Conservation (phyloP, 306 rosid species). For the Sindora glabra region DNA sequence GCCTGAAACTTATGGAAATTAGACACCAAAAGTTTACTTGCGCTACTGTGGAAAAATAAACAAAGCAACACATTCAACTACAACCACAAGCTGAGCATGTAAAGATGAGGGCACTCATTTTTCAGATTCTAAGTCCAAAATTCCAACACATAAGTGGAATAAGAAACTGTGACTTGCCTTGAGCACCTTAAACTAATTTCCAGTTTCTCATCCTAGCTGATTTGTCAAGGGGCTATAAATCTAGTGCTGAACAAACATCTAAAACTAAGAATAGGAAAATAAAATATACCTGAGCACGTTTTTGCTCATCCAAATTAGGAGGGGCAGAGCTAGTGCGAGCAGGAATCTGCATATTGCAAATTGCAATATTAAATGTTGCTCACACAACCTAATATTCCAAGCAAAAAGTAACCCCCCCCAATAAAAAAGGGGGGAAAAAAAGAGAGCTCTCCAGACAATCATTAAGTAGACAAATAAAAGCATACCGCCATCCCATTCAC, state of each 20-base stretch:
- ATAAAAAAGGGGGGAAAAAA: no score
- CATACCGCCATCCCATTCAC: constrained; percentile 72
- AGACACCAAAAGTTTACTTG: constrained; percentile 5
- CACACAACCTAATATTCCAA: neutral
- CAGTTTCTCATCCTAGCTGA: no score
- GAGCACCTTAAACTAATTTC: neutral
- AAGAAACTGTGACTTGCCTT: neutral
- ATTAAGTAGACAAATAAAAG: constrained; percentile 1
- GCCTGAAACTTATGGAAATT: constrained; percentile 42
- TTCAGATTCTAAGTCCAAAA: neutral
- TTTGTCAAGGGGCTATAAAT: neutral
- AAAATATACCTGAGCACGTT: constrained; percentile 61
- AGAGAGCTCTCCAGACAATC: neutral
- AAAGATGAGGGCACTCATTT: neutral
- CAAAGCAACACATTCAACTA: neutral
- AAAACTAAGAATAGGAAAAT: neutral
- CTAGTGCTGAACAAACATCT: neutral
- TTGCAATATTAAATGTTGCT: constrained; percentile 15
- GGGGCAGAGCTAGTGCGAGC: constrained; percentile 97
- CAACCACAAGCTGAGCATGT: neutral
- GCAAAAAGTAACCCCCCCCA: neutral
- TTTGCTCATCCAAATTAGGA: constrained; percentile 93
- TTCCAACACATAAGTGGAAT: neutral
- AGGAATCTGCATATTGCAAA: constrained; percentile 58
- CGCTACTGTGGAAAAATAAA: neutral